Conservation (phyloP, 129 eudicot genomes). For the Pulicaria dysenterica region DNA sequence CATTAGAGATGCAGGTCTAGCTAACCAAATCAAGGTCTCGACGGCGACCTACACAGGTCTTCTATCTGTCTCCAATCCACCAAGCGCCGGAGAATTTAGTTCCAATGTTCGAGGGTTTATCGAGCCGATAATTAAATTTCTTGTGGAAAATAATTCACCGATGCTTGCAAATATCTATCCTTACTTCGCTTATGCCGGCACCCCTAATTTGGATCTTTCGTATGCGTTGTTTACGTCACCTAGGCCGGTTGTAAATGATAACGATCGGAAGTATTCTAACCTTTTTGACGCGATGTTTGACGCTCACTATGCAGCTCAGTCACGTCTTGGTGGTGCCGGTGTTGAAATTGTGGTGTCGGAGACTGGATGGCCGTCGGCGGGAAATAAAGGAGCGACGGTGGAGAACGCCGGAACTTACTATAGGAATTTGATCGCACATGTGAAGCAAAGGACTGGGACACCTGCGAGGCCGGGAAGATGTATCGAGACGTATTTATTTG, state of each 20-base stretch:
- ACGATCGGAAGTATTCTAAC: constrained; percentile 28
- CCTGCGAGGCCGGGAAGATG: constrained; percentile 48
- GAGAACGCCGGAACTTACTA: constrained; percentile 44
- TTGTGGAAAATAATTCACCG: constrained; percentile 32
- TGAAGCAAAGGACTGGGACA: constrained; percentile 32
- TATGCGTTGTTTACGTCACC: constrained; percentile 45
- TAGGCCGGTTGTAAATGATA: constrained; percentile 27
- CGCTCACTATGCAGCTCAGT: constrained; percentile 41
- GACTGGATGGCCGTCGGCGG: constrained; percentile 68
- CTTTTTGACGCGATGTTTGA: constrained; percentile 56
- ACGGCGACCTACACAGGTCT: constrained; percentile 36
- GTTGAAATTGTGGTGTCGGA: constrained; percentile 62
- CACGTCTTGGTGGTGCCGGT: constrained; percentile 43
- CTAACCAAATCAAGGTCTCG: constrained; percentile 31
- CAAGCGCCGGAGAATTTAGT: constrained; percentile 35
- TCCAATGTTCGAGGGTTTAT: constrained; percentile 10
- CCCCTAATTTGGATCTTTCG: constrained; percentile 24
- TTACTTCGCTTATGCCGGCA: constrained; percentile 27
- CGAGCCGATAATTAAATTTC: constrained; percentile 17
- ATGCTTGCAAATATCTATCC: constrained; percentile 48
- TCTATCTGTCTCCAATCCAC: constrained; percentile 37
- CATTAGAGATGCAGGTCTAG: constrained; percentile 6
- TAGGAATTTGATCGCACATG: constrained; percentile 40
- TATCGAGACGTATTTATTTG: constrained; percentile 54
- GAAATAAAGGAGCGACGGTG: constrained; percentile 37